These are phyloP conservation scores for Simmondsia chinensis DNA, from an alignment of 148 eudicot species.

Conservation along the genomic window DNA sequence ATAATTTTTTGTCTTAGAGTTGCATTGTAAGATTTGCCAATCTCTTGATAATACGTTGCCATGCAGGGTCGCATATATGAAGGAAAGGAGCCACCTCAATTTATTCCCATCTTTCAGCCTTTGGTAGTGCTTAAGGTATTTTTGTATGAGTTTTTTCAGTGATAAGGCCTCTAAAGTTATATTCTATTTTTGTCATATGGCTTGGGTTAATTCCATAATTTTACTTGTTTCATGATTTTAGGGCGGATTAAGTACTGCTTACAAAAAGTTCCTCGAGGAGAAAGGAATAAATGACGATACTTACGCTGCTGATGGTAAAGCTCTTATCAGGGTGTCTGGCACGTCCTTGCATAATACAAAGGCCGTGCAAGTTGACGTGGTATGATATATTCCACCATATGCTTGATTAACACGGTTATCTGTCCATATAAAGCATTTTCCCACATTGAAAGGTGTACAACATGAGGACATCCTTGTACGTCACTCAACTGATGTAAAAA, in stretches of 20 bases:
- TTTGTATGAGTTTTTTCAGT: slow-evolving; percentile 1
- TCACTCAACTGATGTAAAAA: too few species aligned
- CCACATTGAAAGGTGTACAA: too few species aligned
- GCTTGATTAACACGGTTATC: too few species aligned
- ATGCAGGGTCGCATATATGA: slow-evolving; percentile 77
- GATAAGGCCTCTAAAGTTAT: neutral
- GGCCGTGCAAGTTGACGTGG: slow-evolving; percentile 85
- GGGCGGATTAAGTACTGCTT: slow-evolving; percentile 94
- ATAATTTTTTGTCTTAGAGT: too few species aligned
- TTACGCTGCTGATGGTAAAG: slow-evolving; percentile 63
- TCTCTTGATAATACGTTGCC: neutral
- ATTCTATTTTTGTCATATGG: neutral
- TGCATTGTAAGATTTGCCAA: neutral
- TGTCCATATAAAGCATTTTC: too few species aligned
- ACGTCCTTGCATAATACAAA: slow-evolving; percentile 79
- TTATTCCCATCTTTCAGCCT: slow-evolving; percentile 86
- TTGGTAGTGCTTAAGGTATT: slow-evolving; percentile 93
- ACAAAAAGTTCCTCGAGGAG: slow-evolving; percentile 72
- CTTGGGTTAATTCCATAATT: too few species aligned
- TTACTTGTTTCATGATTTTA: slow-evolving; percentile 14
- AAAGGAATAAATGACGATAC: slow-evolving; percentile 83
- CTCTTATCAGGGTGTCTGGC: slow-evolving; percentile 78
- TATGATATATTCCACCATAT: too few species aligned
- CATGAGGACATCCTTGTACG: too few species aligned
- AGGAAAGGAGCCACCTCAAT: slow-evolving; percentile 98